A percentile compares a stretch with the other conserved stretches of the same genome.
Evolutionary conservation across 2,329 filamentous ascomycete genomes (phyloP).

Genomic region (Ceratocystis destructans): DNA sequence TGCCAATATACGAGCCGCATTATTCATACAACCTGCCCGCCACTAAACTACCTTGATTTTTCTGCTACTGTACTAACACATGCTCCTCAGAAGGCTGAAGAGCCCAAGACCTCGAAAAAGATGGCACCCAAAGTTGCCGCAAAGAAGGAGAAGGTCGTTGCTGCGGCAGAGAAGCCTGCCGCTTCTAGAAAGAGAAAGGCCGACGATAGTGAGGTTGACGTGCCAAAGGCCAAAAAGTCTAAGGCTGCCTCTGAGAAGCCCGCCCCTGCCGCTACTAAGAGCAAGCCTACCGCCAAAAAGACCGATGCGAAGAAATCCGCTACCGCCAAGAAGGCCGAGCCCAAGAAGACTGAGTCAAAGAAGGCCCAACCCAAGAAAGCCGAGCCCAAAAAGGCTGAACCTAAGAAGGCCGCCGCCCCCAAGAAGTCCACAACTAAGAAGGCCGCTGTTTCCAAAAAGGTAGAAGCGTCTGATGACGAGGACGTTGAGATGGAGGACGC

Average conservation of each 20-base stretch:
- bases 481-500: slow-evolving; percentile 22
- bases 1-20: background rate
- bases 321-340: slow-evolving; percentile 35
- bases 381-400: slow-evolving; percentile 13
- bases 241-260: slow-evolving; percentile 15
- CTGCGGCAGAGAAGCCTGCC: slow-evolving; percentile 18
- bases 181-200: slow-evolving; percentile 24
- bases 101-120: slow-evolving; percentile 21
- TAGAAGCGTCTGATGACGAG: slow-evolving; percentile 20
- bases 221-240: slow-evolving; percentile 14
- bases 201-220: slow-evolving; percentile 10
- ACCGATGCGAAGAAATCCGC: slow-evolving; percentile 22
- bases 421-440: slow-evolving; percentile 27
- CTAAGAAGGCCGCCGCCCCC: slow-evolving; percentile 31
- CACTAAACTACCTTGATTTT: background rate
- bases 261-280: slow-evolving; percentile 13
- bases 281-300: slow-evolving; percentile 23
- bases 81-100: slow-evolving; percentile 15
- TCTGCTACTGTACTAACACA: slow-evolving; percentile 8
- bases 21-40: background rate
- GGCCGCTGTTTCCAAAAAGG: slow-evolving; percentile 41
- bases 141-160: slow-evolving; percentile 25
- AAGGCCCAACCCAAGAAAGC: slow-evolving; percentile 23
- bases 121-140: slow-evolving; percentile 24
- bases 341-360: slow-evolving; percentile 22